A percentile compares a stretch with the other conserved stretches of the same genome.
Evolutionary conservation across 306 rosid species (phyloP).

Genomic region (Carpinus fangiana): DNA sequence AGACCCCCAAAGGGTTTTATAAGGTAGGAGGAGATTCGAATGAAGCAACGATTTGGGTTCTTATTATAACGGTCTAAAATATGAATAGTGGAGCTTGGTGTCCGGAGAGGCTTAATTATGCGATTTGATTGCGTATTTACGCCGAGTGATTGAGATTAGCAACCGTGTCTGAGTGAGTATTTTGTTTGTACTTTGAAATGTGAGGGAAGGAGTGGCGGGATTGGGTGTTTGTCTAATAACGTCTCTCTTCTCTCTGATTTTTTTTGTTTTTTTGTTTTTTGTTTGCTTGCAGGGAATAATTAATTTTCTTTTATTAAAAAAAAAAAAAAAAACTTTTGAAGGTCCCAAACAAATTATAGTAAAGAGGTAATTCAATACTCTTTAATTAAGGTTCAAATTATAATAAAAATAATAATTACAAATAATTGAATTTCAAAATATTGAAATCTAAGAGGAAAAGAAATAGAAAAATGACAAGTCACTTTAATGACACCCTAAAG

Average conservation of each 20-base stretch:
- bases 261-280: background rate
- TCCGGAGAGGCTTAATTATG: constrained; percentile 12
- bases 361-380: too few relatives aligned
- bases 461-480: too few relatives aligned
- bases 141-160: background rate
- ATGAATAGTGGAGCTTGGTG: constrained; percentile 18
- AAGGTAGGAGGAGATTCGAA: background rate
- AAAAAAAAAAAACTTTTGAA: background rate
- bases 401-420: too few relatives aligned
- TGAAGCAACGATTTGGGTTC: constrained; percentile 1
- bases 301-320: background rate
- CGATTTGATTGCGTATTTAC: constrained; percentile 19
- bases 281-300: background rate
- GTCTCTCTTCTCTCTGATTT: constrained; percentile 46
- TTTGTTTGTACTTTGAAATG: background rate
- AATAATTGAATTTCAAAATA: too few relatives aligned
- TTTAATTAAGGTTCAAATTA: too few relatives aligned
- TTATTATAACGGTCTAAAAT: constrained; percentile 3
- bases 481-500: too few relatives aligned
- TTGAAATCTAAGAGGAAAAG: too few relatives aligned
- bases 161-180: background rate
- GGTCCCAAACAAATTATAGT: too few relatives aligned
- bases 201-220: constrained; percentile 40
- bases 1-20: background rate
- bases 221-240: background rate